A percentile compares a stretch with the other conserved stretches of the same genome.
These are phyloP conservation scores for Diaporthe sp. DNA, from an alignment of 2,329 filamentous ascomycete genomes.

Conservation along the genomic window DNA sequence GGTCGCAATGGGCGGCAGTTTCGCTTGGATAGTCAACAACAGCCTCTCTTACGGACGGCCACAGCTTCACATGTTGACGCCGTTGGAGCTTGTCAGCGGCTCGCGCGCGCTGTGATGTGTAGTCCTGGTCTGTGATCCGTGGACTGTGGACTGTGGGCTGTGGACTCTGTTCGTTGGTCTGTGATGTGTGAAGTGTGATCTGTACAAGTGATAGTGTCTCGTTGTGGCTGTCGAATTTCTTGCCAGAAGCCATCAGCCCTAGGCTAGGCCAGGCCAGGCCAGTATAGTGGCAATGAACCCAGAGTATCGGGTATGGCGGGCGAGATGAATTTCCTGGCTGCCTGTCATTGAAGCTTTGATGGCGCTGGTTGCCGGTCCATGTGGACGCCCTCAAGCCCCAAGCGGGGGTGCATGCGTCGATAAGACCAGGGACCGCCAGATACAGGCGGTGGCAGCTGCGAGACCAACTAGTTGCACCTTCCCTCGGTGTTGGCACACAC, in stretches of 20 bases:
- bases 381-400: background rate
- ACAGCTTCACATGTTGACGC: slow-evolving; percentile 29
- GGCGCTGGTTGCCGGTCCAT: background rate
- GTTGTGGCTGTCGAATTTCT: slow-evolving; percentile 10
- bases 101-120: slow-evolving; percentile 26
- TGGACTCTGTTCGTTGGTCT: background rate
- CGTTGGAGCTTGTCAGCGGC: slow-evolving; percentile 32
- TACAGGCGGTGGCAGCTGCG: background rate
- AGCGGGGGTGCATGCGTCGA: slow-evolving; percentile 1
- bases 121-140: background rate
- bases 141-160: background rate
- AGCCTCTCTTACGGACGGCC: background rate
- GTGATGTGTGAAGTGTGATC: slow-evolving; percentile 2
- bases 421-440: background rate
- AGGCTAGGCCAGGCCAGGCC: background rate
- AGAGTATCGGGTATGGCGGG: slow-evolving; percentile 32
- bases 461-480: background rate
- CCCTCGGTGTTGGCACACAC: background rate
- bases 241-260: slow-evolving; percentile 26
- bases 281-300: background rate
- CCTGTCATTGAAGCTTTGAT: background rate
- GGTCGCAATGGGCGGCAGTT: slow-evolving; percentile 20
- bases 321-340: background rate
- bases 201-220: background rate
- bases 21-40: background rate